Percentiles rank a stretch among this genome's conserved stretches.
phyloP scores from a whole-genome alignment of 1,284 basidiomycete species.

The Trichosporon asahii region DNA sequence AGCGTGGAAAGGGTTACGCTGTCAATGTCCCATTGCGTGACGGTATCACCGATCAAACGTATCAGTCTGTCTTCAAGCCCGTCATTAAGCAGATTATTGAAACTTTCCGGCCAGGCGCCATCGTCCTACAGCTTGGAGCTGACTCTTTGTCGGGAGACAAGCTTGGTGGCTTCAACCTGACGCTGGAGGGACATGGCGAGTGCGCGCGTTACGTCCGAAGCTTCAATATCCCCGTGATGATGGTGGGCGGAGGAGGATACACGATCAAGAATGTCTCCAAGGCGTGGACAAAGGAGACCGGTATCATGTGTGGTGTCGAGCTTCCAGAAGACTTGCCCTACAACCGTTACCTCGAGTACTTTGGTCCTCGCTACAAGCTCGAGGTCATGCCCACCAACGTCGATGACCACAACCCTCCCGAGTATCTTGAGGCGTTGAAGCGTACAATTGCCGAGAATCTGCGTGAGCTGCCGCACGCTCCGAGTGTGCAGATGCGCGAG shows the following conservation, averaged over 20 bases:
- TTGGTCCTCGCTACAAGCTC: conserved; percentile 89
- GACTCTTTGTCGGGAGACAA: conserved; percentile 95
- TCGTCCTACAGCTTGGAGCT: conserved; percentile 92
- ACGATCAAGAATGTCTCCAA: conserved; percentile 89
- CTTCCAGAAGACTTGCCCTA: conserved; percentile 83
- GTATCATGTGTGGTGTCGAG: conserved; percentile 82
- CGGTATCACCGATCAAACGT: conserved; percentile 75
- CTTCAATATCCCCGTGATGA: conserved; percentile 81
- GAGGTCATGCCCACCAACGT: conserved; percentile 90
- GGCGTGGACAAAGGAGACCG: conserved; percentile 96
- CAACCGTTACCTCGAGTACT: conserved; percentile 98
- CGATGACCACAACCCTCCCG: conserved; percentile 85
- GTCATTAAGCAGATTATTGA: conserved; percentile 85
- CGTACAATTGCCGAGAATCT: conserved; percentile 73
- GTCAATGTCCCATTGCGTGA: conserved; percentile 93
- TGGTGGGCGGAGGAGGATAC: conserved; percentile 94
- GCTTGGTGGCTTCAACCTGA: conserved; percentile 92
- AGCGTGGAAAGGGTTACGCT: conserved; percentile 82
- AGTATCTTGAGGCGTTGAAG: conserved; percentile 77
- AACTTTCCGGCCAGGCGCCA: conserved; percentile 81
- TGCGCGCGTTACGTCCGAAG: conserved; percentile 84
- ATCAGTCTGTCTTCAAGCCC: conserved; percentile 81
- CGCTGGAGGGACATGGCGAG: conserved; percentile 84
- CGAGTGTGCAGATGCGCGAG: conserved; percentile 82
- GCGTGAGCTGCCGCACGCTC: conserved; percentile 71